Evolutionary conservation across 768 basidiomycete genomes (phyloP).

Genomic region (Clavulina sp.): DNA sequence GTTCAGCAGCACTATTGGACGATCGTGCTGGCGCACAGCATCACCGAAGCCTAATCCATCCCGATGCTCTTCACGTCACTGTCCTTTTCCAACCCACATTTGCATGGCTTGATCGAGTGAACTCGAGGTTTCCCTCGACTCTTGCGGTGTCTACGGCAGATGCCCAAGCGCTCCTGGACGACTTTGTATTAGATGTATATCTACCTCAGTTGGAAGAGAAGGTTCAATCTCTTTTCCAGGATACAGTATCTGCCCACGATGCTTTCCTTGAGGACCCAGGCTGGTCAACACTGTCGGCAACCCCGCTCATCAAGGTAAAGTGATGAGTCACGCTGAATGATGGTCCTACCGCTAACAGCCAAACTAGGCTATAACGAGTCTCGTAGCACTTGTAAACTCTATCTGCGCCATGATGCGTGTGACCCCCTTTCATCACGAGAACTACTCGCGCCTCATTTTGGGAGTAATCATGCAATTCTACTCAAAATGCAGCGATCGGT

Average conservation of each 20-base stretch:
- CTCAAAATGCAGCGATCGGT: constrained; percentile 78
- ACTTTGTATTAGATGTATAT: constrained; percentile 86
- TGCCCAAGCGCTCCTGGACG: constrained; percentile 63
- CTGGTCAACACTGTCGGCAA: constrained; percentile 42
- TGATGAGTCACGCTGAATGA: background rate
- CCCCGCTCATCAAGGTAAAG: constrained; percentile 64
- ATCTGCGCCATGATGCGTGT: constrained; percentile 79
- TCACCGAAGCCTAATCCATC: constrained; percentile 70
- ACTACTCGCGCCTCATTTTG: constrained; percentile 83
- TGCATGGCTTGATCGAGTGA: constrained; percentile 58
- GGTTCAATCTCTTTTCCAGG: constrained; percentile 71
- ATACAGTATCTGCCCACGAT: constrained; percentile 65
- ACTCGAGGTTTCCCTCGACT: constrained; percentile 55
- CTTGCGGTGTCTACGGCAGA: constrained; percentile 39
- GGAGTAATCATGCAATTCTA: constrained; percentile 93
- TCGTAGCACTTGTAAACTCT: constrained; percentile 82
- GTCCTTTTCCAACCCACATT: constrained; percentile 90
- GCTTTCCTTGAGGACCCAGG: constrained; percentile 72
- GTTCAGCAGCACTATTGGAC: constrained; percentile 37
- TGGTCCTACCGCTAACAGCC: background rate
- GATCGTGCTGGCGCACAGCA: constrained; percentile 59
- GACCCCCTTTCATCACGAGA: constrained; percentile 89
- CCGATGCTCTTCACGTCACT: constrained; percentile 88
- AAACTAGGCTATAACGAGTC: constrained; percentile 54
- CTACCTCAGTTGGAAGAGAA: constrained; percentile 91